phyloP scores from a whole-genome alignment of 805 yeast species.

The Pichia pseudocactophila region DNA sequence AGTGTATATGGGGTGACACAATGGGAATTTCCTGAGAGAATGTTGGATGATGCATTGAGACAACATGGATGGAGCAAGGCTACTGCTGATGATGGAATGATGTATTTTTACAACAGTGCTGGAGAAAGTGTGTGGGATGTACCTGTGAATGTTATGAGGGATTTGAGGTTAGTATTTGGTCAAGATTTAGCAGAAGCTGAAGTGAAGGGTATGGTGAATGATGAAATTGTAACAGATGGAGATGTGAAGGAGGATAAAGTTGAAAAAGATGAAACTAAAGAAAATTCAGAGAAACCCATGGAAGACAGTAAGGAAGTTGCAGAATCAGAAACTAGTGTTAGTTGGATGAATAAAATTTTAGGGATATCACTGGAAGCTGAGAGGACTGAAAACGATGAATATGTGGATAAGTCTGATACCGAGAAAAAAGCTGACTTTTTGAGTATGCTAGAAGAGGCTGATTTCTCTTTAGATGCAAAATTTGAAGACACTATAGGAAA shows the following conservation, averaged over 20 bases:
- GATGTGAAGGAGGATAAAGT: neutral
- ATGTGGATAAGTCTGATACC: conserved; percentile 2
- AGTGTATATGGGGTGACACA: conserved; percentile 55
- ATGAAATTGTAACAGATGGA: neutral
- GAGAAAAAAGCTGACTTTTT: conserved; percentile 29
- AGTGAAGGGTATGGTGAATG: conserved; percentile 1
- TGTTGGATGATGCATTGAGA: conserved; percentile 31
- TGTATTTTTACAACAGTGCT: conserved; percentile 58
- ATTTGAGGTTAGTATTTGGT: conserved; percentile 9
- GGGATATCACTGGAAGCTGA: neutral
- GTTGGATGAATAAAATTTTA: too few species aligned
- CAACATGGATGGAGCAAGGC: conserved; percentile 40
- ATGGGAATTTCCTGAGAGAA: conserved; percentile 72
- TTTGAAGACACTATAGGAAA: conserved; percentile 55
- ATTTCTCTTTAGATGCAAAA: conserved; percentile 69
- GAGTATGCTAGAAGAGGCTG: conserved; percentile 41
- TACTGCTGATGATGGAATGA: conserved; percentile 42
- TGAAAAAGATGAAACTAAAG: neutral
- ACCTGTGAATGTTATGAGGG: conserved; percentile 41
- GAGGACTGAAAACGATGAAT: neutral
- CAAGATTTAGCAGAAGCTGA: conserved; percentile 13
- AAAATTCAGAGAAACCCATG: neutral
- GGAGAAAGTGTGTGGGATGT: conserved; percentile 67
- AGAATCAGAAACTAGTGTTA: too few species aligned
- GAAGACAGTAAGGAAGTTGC: too few species aligned